phyloP scores from a whole-genome alignment of 2,329 filamentous ascomycete species.

The Diplodia corticola region DNA sequence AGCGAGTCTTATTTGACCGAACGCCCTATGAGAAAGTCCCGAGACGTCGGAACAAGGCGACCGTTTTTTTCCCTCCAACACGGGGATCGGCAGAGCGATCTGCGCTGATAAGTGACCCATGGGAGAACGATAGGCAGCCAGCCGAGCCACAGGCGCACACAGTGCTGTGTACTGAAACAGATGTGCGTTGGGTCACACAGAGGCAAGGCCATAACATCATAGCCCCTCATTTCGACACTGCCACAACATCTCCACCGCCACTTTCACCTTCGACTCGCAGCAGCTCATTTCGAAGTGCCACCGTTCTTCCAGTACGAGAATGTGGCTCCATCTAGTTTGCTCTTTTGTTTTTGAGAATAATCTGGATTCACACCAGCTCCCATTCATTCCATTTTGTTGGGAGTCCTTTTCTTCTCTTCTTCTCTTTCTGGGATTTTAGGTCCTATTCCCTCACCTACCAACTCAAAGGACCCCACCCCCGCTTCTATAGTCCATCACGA shows the following conservation, averaged over 20 bases:
- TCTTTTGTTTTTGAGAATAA: too few relatives aligned
- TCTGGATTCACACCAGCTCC: too few relatives aligned
- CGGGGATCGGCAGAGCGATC: slow-evolving; percentile 13
- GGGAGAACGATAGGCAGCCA: not conserved
- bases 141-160: not conserved
- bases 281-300: too few relatives aligned
- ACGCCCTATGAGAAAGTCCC: not conserved
- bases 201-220: not conserved
- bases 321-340: too few relatives aligned
- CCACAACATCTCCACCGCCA: not conserved
- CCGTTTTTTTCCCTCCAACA: not conserved
- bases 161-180: not conserved
- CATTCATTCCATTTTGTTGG: too few relatives aligned
- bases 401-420: too few relatives aligned
- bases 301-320: too few relatives aligned
- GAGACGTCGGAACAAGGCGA: not conserved
- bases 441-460: not conserved
- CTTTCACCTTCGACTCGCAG: not conserved
- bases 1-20: not conserved
- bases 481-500: not conserved
- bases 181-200: not conserved
- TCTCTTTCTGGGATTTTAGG: too few relatives aligned
- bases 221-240: not conserved
- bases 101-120: not conserved
- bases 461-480: not conserved